Evolutionary conservation across 768 basidiomycete genomes (phyloP).

Genomic region (Lactifluus volemus): DNA sequence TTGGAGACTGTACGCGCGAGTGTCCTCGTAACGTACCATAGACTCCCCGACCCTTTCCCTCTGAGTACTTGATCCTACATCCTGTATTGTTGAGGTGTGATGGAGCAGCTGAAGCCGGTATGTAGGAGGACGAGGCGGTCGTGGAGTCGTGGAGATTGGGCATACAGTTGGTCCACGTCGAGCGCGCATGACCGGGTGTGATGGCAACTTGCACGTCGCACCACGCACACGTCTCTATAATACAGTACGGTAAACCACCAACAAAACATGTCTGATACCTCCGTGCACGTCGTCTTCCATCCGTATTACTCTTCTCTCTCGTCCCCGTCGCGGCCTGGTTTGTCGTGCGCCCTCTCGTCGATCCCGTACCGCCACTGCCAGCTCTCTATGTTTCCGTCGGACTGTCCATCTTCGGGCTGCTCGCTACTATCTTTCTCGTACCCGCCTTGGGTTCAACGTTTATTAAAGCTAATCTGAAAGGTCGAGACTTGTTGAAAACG

Average conservation of each 20-base stretch:
- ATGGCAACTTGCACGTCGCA: neutral
- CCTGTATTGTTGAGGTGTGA: conserved; percentile 25
- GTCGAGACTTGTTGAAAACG: conserved; percentile 80
- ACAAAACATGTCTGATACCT: conserved; percentile 15
- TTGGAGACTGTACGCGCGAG: neutral
- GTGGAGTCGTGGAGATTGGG: conserved; percentile 12
- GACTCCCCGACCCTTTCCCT: conserved; percentile 53
- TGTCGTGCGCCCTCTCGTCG: conserved; percentile 59
- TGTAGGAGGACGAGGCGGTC: conserved; percentile 2
- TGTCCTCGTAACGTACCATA: conserved; percentile 39
- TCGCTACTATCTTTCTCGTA: conserved; percentile 66
- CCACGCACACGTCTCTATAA: neutral
- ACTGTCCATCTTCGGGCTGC: conserved; percentile 75
- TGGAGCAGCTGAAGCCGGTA: neutral
- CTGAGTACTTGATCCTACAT: conserved; percentile 37
- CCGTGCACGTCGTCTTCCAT: conserved; percentile 13
- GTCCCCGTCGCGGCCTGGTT: conserved; percentile 68
- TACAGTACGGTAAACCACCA: neutral
- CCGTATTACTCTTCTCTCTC: conserved; percentile 45
- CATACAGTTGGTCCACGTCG: conserved; percentile 9
- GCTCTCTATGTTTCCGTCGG: conserved; percentile 74
- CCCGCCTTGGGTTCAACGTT: conserved; percentile 81
- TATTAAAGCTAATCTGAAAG: conserved; percentile 72
- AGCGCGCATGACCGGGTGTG: neutral
- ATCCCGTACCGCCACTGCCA: conserved; percentile 60